Conservation (phyloP, 1,284 basidiomycete genomes). For the Macrocystidia cucumis region DNA sequence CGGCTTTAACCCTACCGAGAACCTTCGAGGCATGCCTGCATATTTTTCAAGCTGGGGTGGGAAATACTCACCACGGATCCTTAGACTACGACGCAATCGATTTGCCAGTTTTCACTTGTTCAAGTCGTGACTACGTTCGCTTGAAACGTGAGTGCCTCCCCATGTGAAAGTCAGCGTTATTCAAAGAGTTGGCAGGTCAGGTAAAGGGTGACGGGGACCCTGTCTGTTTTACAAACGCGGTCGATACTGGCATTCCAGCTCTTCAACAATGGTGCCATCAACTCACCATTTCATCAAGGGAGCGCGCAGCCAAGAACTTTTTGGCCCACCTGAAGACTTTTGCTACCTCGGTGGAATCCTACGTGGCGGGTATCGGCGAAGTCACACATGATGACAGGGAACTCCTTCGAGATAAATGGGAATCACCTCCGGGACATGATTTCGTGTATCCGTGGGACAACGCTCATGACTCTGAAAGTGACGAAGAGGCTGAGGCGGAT, state of each 20-base stretch:
- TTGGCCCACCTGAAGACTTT: slow-evolving; percentile 40
- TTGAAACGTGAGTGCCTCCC: slow-evolving; percentile 30
- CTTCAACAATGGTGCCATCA: slow-evolving; percentile 53
- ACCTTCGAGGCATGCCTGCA: slow-evolving; percentile 33
- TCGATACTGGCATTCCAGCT: slow-evolving; percentile 49
- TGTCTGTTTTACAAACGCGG: slow-evolving; percentile 42
- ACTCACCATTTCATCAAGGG: slow-evolving; percentile 46
- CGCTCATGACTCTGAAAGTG: slow-evolving; percentile 14
- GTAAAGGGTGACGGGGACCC: slow-evolving; percentile 52
- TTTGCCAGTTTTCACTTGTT: slow-evolving; percentile 55
- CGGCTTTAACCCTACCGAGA: slow-evolving; percentile 42
- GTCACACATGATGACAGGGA: slow-evolving; percentile 42
- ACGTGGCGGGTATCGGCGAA: slow-evolving; percentile 40
- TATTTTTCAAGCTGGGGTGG: slow-evolving; percentile 2
- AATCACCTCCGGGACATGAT: slow-evolving; percentile 22
- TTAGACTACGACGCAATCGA: slow-evolving; percentile 51
- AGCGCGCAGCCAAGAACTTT: slow-evolving; percentile 42
- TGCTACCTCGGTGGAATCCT: slow-evolving; percentile 35
- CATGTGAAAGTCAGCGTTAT: slow-evolving; percentile 8
- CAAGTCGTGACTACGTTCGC: slow-evolving; percentile 52
- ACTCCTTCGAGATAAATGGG: slow-evolving; percentile 44
- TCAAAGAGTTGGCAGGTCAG: slow-evolving; percentile 26
- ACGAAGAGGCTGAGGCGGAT: slow-evolving; percentile 11
- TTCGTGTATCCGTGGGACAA: slow-evolving; percentile 16
- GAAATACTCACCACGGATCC: neutral